Evolutionary conservation across 1,139 yeast species (phyloP).

Genomic region (Protomyces inouyei): DNA sequence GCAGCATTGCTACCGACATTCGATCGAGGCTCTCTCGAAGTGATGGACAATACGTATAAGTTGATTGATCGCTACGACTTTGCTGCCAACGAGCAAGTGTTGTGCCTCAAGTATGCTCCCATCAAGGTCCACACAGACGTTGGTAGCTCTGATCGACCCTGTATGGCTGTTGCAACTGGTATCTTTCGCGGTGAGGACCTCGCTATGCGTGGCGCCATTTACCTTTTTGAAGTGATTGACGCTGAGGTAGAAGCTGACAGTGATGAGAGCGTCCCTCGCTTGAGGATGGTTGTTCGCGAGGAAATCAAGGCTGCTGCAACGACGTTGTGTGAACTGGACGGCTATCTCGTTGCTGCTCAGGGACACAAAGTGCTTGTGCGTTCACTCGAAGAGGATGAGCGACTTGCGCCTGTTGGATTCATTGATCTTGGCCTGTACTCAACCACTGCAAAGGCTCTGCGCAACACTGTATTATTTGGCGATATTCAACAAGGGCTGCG

Average conservation of each 20-base stretch:
- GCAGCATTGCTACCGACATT: slow-evolving; percentile 50
- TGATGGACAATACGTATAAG: slow-evolving; percentile 63
- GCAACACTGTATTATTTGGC: slow-evolving; percentile 71
- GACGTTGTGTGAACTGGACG: slow-evolving; percentile 72
- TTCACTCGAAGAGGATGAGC: slow-evolving; percentile 74
- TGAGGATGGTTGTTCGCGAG: slow-evolving; percentile 72
- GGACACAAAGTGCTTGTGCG: slow-evolving; percentile 73
- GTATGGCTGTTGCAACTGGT: slow-evolving; percentile 74
- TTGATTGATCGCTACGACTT: slow-evolving; percentile 60
- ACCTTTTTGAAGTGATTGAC: slow-evolving; percentile 68
- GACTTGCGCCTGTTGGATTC: slow-evolving; percentile 88
- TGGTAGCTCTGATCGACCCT: slow-evolving; percentile 59
- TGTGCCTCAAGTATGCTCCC: slow-evolving; percentile 55
- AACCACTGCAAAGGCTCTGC: slow-evolving; percentile 74
- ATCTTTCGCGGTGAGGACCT: slow-evolving; percentile 75
- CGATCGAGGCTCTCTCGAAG: slow-evolving; percentile 56
- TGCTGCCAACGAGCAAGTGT: slow-evolving; percentile 62
- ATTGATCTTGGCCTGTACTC: slow-evolving; percentile 77
- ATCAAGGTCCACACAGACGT: slow-evolving; percentile 49
- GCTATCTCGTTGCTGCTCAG: slow-evolving; percentile 77
- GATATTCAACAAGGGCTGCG: slow-evolving; percentile 78
- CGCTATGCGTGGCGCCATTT: slow-evolving; percentile 73
- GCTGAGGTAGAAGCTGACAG: slow-evolving; percentile 86
- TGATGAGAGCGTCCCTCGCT: slow-evolving; percentile 76
- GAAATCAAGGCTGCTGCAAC: slow-evolving; percentile 82